phyloP scores from a whole-genome alignment of 306 rosid genomes.

The Crataegus laevigata region DNA sequence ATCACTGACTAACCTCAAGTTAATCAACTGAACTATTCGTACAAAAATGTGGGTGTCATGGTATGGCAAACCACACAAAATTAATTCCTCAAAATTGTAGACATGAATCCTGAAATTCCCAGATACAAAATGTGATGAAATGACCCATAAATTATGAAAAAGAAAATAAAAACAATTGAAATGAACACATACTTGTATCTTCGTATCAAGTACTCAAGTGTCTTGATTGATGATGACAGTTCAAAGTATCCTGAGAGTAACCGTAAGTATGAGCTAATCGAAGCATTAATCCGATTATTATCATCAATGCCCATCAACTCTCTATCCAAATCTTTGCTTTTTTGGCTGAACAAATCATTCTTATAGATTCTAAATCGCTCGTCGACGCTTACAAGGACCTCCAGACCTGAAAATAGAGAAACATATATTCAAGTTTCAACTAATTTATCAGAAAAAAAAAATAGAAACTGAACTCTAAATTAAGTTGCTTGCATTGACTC shows the following conservation, averaged over 20 bases:
- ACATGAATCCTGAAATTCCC: constrained; percentile 59
- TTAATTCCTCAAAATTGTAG: constrained; percentile 61
- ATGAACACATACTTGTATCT: constrained; percentile 59
- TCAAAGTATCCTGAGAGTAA: constrained; percentile 58
- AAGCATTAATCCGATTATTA: constrained; percentile 48
- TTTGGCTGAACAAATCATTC: constrained; percentile 60
- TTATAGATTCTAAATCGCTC: constrained; percentile 58
- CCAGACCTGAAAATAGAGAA: constrained; percentile 52
- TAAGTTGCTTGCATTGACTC: neutral
- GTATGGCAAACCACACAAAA: constrained; percentile 73
- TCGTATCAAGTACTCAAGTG: constrained; percentile 84
- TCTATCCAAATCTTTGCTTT: constrained; percentile 66
- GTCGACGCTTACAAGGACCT: constrained; percentile 51
- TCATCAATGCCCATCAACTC: constrained; percentile 60
- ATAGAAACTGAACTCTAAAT: neutral
- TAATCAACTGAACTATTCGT: constrained; percentile 61
- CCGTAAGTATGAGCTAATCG: constrained; percentile 55
- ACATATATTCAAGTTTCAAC: neutral
- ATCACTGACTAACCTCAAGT: constrained; percentile 45
- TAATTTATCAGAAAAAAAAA: neutral
- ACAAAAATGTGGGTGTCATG: constrained; percentile 86
- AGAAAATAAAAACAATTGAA: neutral
- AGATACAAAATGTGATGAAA: neutral
- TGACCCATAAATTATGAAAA: neutral
- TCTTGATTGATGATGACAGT: constrained; percentile 51